Base-by-base conservation (phyloP, 768 basidiomycete species). In the Steccherinum ochraceum region DNA sequence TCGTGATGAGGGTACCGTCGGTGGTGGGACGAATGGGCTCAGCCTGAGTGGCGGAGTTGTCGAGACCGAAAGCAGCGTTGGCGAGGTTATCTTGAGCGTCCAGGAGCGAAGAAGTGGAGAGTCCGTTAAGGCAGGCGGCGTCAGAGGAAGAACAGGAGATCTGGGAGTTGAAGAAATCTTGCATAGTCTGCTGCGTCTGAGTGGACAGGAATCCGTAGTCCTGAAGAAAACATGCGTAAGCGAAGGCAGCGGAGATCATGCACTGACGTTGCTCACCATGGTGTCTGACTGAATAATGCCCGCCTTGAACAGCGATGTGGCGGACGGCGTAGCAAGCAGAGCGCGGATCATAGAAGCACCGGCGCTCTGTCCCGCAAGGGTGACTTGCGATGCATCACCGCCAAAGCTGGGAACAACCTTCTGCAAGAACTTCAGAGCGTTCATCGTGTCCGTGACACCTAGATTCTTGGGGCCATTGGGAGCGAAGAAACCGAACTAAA, bases 281-380 rank as follows among this genome's bases (percentile, higher is more conserved):
- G 92, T 87, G 60, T 93, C 93, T 0, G 89, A 92, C 49, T 94
- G 90, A 18, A 93, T 62, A 51, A 92, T 90, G 0, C 83, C 88
- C 47, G 78, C 84, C 51, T 76, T 72, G 73, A 94, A 94, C 46
- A 92, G 71, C 1, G 78, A 72, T 19, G 78, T 74, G 0, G 84
- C 90, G 2, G 82, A 79, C 2, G 91, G 87, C 2, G 73, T 72
- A 12, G 83, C 87, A 39, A 93, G 75, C 45, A 94, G 70, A 1
- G 88, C 81, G 51, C 90, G 75, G 61, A 94, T 77, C 74, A 93
- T 75, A 54, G 71, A 80, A 1, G 84, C 91, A 44, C 91, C 91
- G 45, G 81, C 79, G 64, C 87, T 89, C 68, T 93, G 90, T 5
- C 90, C 91, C 39, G 88, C 87, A 16, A 93, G 51, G 0, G 86